Conservation (phyloP, 495 filamentous ascomycete genomes). For the Aspergillus ostianus region DNA sequence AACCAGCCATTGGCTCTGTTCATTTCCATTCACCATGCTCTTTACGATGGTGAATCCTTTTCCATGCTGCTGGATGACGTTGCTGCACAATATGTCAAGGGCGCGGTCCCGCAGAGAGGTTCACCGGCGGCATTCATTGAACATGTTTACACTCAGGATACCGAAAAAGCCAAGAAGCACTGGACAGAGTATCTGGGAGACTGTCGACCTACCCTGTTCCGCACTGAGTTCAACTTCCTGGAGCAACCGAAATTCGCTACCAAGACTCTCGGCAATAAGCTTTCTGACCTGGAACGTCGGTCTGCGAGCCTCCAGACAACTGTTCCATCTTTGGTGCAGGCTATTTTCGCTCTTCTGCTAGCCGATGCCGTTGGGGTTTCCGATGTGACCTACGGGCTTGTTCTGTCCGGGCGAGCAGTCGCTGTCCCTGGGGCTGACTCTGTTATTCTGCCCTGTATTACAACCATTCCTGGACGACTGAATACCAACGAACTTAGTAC, state of each 20-base stretch:
- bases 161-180: slow-evolving; percentile 56
- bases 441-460: slow-evolving; percentile 83
- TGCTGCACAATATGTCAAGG: slow-evolving; percentile 32
- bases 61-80: slow-evolving; percentile 61
- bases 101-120: slow-evolving; percentile 18
- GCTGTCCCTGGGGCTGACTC: slow-evolving; percentile 59
- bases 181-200: slow-evolving; percentile 62
- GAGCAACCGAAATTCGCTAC: slow-evolving; percentile 17
- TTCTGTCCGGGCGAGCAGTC: slow-evolving; percentile 46
- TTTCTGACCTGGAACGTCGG: slow-evolving; percentile 26
- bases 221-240: slow-evolving; percentile 11
- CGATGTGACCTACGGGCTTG: slow-evolving; percentile 43
- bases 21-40: slow-evolving; percentile 57
- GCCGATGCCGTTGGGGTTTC: slow-evolving; percentile 35
- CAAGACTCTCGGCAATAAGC: slow-evolving; percentile 19
- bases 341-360: slow-evolving; percentile 43
- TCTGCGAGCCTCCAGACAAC: slow-evolving; percentile 29
- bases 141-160: slow-evolving; percentile 44
- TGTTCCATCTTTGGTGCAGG: slow-evolving; percentile 35
- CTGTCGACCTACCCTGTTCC: slow-evolving; percentile 32
- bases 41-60: slow-evolving; percentile 87
- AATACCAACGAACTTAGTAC: slow-evolving; percentile 27
- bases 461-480: slow-evolving; percentile 77
- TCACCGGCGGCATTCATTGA: slow-evolving; percentile 37
- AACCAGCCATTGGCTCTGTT: slow-evolving; percentile 21